Evolutionary conservation across 2,329 filamentous ascomycete genomes (phyloP), one percentile per base, ranked within the genome.

Genomic region (Coniochaeta pulveracea): DNA sequence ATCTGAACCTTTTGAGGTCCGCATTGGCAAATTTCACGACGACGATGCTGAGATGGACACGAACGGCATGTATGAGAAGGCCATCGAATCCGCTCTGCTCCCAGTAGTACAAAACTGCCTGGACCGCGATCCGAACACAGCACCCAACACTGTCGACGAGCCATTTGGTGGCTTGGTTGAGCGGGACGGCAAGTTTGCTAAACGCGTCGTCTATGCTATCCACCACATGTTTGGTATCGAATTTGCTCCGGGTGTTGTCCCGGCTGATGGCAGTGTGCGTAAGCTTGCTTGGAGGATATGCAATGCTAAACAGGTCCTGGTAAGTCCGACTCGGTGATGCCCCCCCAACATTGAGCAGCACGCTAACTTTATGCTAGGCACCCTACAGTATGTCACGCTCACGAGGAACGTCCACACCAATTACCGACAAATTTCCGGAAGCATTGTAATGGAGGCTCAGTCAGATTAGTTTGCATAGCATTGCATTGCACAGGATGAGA

Each of bases 161-260:
- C 64, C 74, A 3, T 98, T 94, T 53, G 91, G 91, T 1, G 76
- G 75, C 30, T 66, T 88, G 25, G 82, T 95, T 2, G 86, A 94
- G 49, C 67, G 86, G 16, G 83, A 95, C 44, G 75, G 80, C 41
- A 95, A 93, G 56, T 96, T 86, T 47, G 81, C 89, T 1, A 84
- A 78, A 56, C 66, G 91, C 26, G 82, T 96, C 9, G 88, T 96
- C 1, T 96, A 93, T 55, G 91, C 88, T 4, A 85, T 98, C 18
- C 81, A 84, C 42, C 83, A 93, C 53, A 95, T 95, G 86, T 93
- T 98, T 54, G 91, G 88, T 33, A 83, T 98, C 39, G 91, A 98
- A 54, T 88, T 98, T 51, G 85, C 91, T 2, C 80, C 88, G 0
- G 85, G 85, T 27, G 89, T 96, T 1, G 91, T 98, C 19, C 76